These are phyloP conservation scores for Hortiboletus rubellus DNA, from an alignment of 1,284 basidiomycete species.

Conservation along the genomic window DNA sequence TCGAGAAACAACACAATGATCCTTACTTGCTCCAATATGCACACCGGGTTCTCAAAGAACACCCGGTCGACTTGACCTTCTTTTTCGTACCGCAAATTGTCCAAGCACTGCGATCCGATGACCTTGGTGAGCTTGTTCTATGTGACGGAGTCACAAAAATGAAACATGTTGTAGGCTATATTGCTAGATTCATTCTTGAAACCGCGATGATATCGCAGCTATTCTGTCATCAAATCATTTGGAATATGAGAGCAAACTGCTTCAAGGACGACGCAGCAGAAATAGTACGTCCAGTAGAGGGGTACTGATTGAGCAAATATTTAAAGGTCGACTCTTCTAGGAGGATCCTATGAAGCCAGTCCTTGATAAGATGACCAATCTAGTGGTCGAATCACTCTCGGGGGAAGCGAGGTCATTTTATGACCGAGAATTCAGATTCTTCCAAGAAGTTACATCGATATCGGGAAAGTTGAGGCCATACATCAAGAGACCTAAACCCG, in stretches of 20 bases:
- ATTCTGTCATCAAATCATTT: conserved; percentile 99
- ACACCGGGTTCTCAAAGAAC: conserved; percentile 92
- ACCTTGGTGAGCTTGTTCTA: conserved; percentile 61
- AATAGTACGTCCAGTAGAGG: conserved; percentile 52
- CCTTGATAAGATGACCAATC: conserved; percentile 84
- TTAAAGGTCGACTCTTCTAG: conserved; percentile 40
- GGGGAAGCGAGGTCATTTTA: conserved; percentile 93
- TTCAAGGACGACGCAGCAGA: conserved; percentile 90
- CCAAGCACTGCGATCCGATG: conserved; percentile 89
- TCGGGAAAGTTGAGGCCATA: conserved; percentile 97
- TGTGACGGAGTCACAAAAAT: neutral
- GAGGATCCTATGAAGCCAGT: conserved; percentile 94
- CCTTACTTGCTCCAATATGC: conserved; percentile 94
- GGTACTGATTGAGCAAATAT: neutral
- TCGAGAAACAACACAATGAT: conserved; percentile 84
- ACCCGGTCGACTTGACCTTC: conserved; percentile 94
- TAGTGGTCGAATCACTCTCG: conserved; percentile 83
- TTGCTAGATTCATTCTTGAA: conserved; percentile 95
- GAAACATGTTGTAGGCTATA: conserved; percentile 66
- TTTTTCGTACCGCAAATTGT: conserved; percentile 99
- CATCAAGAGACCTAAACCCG: conserved; percentile 94
- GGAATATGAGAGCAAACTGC: conserved; percentile 99
- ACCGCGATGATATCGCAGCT: conserved; percentile 96
- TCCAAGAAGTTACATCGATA: conserved; percentile 95
- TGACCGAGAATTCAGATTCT: conserved; percentile 95